Base-by-base conservation (phyloP, 2,329 filamentous ascomycete species). In the Aspergillus eucalypticola region DNA sequence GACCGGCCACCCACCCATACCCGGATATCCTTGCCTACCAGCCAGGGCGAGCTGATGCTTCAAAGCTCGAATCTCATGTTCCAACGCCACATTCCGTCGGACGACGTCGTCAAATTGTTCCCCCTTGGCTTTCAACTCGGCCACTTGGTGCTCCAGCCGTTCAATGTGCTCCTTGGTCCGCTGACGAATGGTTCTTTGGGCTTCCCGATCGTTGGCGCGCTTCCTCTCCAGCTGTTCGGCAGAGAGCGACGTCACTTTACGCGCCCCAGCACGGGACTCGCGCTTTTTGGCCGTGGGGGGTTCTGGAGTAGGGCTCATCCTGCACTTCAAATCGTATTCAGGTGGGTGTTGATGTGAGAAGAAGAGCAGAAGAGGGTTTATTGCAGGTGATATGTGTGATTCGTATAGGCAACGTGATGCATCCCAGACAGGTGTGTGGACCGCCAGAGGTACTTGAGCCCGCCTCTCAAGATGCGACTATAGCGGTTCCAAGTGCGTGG, bases 111-210 rank as follows among this genome's bases (percentile, higher is more conserved):
- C 78, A 59, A 83, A 77, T 67, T 81, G 82, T 60, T 85, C 81
- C 32, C 78, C 75, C 56, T 79, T 79, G 10, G 78, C 72, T 52
- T 77, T 81, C 51, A 86, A 75, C 49, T 85, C 83, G 46, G 78
- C 79, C 50, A 86, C 80, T 59, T 82, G 81, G 52, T 78, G 75
- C 66, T 86, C 83, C n/a, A 86, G 78, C 27, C 75, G 76, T 63
- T 86, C 83, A 61, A 86, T 86, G 69, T 85, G 83, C 64, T 85
- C 83, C 64, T 84, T 86, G 44, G 83, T 86, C 61, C 84, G 75
- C 68, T 85, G 82, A 29, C 84, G 81, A 64, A 86, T 86, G 52
- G 83, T 84, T 64, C 84, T 79, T 69, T 86, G 84, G 56, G 84
- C 84, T 71, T 86, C 84, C 62, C 84, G 79, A 70, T 86, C 84